A percentile compares a stretch with the other conserved stretches of the same genome.
Conservation (phyloP, 2,329 filamentous ascomycete genomes). For the Ascochyta viciae-villosae region DNA sequence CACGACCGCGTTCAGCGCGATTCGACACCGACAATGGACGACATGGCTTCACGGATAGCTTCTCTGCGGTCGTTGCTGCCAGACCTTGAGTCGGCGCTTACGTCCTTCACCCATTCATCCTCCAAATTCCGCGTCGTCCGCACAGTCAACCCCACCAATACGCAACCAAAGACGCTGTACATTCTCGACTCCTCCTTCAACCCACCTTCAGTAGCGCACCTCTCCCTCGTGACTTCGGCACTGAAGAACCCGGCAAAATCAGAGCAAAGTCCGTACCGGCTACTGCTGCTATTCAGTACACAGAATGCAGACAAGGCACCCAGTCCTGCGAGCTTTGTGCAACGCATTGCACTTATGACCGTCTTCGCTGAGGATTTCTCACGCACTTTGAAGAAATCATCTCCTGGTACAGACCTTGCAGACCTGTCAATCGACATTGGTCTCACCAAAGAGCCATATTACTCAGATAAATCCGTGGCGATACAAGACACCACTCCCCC, state of each 20-base stretch:
- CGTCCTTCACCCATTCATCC: slow-evolving; percentile 41
- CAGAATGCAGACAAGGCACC: slow-evolving; percentile 72
- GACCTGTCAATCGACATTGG: slow-evolving; percentile 65
- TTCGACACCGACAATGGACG: slow-evolving; percentile 18
- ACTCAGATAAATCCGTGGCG: slow-evolving; percentile 72
- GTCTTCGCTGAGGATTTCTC: slow-evolving; percentile 67
- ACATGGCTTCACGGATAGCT: slow-evolving; percentile 41
- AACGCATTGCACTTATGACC: slow-evolving; percentile 75
- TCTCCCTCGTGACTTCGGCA: slow-evolving; percentile 62
- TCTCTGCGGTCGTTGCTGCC: slow-evolving; percentile 39
- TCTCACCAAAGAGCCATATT: slow-evolving; percentile 75
- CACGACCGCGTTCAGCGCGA: slow-evolving; percentile 7
- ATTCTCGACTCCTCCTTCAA: slow-evolving; percentile 73
- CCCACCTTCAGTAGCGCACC: slow-evolving; percentile 67
- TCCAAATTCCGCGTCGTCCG: slow-evolving; percentile 47
- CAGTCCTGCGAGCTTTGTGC: slow-evolving; percentile 71
- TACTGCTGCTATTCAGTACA: slow-evolving; percentile 67
- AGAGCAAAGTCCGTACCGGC: slow-evolving; percentile 51
- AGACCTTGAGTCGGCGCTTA: slow-evolving; percentile 42
- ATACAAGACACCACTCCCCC: slow-evolving; percentile 56
- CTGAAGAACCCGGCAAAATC: slow-evolving; percentile 49
- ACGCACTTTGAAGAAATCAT: slow-evolving; percentile 18
- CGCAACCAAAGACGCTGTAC: slow-evolving; percentile 58
- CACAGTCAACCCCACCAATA: slow-evolving; percentile 42
- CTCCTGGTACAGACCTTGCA: slow-evolving; percentile 7